Evolutionary conservation across 2,329 filamentous ascomycete genomes (phyloP), one percentile per base, ranked within the genome.

Genomic region (Amylocarpus encephaloides): DNA sequence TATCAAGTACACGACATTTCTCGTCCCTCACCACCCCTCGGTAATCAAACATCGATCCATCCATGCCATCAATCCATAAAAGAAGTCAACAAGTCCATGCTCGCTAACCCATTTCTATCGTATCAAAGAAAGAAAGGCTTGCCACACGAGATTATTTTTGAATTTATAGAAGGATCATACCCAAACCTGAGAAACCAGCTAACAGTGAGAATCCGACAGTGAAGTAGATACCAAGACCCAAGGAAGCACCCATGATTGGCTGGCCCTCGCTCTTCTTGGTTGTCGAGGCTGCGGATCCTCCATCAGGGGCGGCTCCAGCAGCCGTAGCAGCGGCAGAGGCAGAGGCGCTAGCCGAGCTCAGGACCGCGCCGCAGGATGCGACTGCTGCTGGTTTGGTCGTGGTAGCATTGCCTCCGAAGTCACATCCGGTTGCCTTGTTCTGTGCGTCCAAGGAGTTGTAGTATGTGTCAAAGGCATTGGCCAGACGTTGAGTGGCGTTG

Each of bases 381-480:
- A 53, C 53, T 15, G 57, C 54, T 5, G 52, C 51, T 15, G 56
- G 35, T 75, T 33, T 39, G 26, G 18, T 34, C 66, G 38, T 71
- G 70, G 71, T 70, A 40, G 84, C 87, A 60, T 80, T 70, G 60
- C 86, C 85, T 50, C 77, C 72, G 68, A 90, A 90, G 73, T 82
- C 74, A 66, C 88, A 93, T 9, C 40, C 47, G 10, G 32, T 43
- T 22, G 86, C 82, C 48, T 69, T 68, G 50, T 70, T 67, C 52
- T 71, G 72, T 56, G 45, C 55, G 3, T 51, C 49, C 33, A 63
- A 50, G 19, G 52, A 44, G 13, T 52, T 39, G 43, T 62, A 63
- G 43, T 75, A 68, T 73, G 85, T 85, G 74, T 90, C 90, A 61
- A 90, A 79, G 43, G 82, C 85, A 65, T 78, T 88, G 51, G 79